Evolutionary conservation across 148 eudicot genomes (phyloP).

Genomic region (Camellia granthamiana): DNA sequence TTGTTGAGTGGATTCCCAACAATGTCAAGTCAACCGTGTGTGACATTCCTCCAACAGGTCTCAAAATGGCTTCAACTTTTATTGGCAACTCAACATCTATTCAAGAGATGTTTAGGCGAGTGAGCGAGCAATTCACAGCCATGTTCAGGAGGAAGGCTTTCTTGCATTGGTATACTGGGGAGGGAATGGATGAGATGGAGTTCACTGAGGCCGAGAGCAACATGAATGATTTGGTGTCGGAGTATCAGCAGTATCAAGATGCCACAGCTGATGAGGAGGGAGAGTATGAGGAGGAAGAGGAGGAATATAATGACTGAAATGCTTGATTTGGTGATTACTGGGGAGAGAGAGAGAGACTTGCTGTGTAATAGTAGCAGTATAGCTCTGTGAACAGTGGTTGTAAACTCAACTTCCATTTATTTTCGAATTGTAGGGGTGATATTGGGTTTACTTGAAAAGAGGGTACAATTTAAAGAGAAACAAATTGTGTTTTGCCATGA

Average conservation of each 20-base stretch:
- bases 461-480: background rate
- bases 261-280: slow-evolving; percentile 69
- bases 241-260: slow-evolving; percentile 88
- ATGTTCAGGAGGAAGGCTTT: slow-evolving; percentile 92
- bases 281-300: slow-evolving; percentile 66
- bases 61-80: slow-evolving; percentile 78
- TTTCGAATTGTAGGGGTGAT: slow-evolving; percentile 2
- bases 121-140: slow-evolving; percentile 84
- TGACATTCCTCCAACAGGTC: slow-evolving; percentile 72
- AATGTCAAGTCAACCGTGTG: slow-evolving; percentile 78
- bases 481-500: background rate
- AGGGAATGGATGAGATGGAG: slow-evolving; percentile 95
- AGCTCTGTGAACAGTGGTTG: slow-evolving; percentile 18
- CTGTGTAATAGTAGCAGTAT: background rate
- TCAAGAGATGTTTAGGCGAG: slow-evolving; percentile 84
- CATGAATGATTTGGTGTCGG: slow-evolving; percentile 84
- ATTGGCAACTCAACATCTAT: slow-evolving; percentile 78
- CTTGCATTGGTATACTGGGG: slow-evolving; percentile 88
- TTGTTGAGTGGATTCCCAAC: slow-evolving; percentile 84
- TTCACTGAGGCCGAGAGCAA: slow-evolving; percentile 89
- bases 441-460: background rate
- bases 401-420: slow-evolving; percentile 36
- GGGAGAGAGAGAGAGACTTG: background rate
- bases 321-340: background rate
- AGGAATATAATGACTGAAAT: slow-evolving; percentile 30